A percentile compares a stretch with the other conserved stretches of the same genome.
Conservation (phyloP, 345 rosid genomes). For the Rubroshorea leprosula region DNA sequence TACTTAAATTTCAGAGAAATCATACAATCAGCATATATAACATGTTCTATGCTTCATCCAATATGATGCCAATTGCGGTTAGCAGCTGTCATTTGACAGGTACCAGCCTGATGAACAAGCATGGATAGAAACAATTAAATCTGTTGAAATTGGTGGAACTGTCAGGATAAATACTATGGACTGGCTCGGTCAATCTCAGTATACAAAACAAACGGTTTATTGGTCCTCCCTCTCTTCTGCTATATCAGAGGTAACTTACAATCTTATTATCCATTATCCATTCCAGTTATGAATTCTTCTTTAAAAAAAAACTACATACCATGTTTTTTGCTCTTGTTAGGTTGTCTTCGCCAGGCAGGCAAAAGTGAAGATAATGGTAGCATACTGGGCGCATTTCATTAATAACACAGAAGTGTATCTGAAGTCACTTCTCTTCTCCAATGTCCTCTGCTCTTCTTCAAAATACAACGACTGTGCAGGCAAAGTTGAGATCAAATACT, state of each 20-base stretch:
- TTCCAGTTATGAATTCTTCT: background rate
- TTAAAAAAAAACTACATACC: too few relatives aligned
- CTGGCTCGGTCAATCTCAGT: conserved; percentile 95
- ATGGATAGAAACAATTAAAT: conserved; percentile 78
- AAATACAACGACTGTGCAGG: conserved; percentile 56
- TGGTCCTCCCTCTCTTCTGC: conserved; percentile 80
- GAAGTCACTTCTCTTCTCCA: conserved; percentile 62
- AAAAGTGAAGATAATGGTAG: conserved; percentile 68
- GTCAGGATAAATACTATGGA: conserved; percentile 84
- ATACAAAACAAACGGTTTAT: conserved; percentile 39
- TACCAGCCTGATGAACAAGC: conserved; percentile 75
- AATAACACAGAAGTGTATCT: conserved; percentile 58
- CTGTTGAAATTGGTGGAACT: conserved; percentile 49
- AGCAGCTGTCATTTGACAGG: conserved; percentile 68
- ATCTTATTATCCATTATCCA: too few relatives aligned
- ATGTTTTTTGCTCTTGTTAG: conserved; percentile 22
- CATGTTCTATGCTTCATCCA: conserved; percentile 4
- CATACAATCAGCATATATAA: background rate
- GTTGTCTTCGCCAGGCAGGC: conserved; percentile 82
- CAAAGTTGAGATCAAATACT: conserved; percentile 71
- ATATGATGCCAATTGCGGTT: conserved; percentile 18
- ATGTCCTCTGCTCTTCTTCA: conserved; percentile 68
- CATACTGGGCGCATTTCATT: conserved; percentile 69
- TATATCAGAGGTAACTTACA: conserved; percentile 56
- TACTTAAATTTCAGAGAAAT: too few relatives aligned